Conservation (phyloP, 352 stramenopile genomes). For the Phytopythium aichiense region DNA sequence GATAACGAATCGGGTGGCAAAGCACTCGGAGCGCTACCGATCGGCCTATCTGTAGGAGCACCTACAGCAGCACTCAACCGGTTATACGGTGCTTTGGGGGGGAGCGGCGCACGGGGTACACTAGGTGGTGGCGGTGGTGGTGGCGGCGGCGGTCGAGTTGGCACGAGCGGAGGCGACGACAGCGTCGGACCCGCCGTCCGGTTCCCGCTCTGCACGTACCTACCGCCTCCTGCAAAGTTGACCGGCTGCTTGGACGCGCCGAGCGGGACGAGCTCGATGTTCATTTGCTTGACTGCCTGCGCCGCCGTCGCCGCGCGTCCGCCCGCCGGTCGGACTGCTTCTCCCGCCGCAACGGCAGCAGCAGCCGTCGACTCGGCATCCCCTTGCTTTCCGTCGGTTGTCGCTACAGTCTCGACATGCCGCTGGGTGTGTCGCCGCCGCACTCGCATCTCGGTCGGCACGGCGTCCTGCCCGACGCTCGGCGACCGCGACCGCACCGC, state of each 20-base stretch:
- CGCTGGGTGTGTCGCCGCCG: constrained; percentile 8
- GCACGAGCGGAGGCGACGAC: not conserved
- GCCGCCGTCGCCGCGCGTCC: constrained; percentile 16
- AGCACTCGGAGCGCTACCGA: not conserved
- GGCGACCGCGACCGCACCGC: constrained; percentile 1
- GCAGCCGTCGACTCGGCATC: not conserved
- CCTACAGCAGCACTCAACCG: not conserved
- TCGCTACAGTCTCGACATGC: not conserved
- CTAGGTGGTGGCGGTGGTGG: constrained; percentile 6
- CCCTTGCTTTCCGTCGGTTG: not conserved
- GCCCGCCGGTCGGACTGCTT: not conserved
- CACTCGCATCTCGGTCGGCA: constrained; percentile 9
- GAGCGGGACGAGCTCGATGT: constrained; percentile 48
- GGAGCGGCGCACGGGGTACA: not conserved
- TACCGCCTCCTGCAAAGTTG: constrained; percentile 35
- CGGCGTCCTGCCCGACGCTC: not conserved
- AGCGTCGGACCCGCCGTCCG: constrained; percentile 21
- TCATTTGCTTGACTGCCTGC: constrained; percentile 33
- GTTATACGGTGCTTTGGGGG: not conserved
- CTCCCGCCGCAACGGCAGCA: not conserved
- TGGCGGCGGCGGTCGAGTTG: constrained; percentile 3
- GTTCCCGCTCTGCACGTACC: constrained; percentile 72
- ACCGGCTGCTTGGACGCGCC: constrained; percentile 22
- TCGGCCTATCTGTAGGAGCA: not conserved
- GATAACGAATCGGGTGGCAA: not conserved